Evolutionary conservation across 345 rosid species (phyloP).

Genomic region (Conringia planisiliqua): DNA sequence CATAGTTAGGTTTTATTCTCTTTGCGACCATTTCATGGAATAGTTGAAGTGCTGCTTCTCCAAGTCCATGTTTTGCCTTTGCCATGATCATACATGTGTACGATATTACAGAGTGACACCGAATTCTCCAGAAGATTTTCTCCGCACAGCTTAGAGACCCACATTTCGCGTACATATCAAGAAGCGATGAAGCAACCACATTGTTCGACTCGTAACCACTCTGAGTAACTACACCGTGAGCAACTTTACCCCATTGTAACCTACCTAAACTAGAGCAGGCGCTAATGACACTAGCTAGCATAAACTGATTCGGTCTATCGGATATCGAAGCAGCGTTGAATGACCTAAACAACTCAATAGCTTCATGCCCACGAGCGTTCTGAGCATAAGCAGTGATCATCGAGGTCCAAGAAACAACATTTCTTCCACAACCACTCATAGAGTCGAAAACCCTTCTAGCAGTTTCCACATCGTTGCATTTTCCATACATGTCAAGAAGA

Average conservation of each 20-base stretch:
- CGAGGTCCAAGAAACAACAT: constrained; percentile 78
- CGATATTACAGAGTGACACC: constrained; percentile 51
- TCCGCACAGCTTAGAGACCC: constrained; percentile 56
- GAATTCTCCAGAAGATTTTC: constrained; percentile 49
- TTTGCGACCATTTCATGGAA: constrained; percentile 47
- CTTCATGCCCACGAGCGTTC: constrained; percentile 66
- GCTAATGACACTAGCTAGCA: constrained; percentile 66
- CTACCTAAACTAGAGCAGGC: constrained; percentile 73
- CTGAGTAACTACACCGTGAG: constrained; percentile 62
- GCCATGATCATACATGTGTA: constrained; percentile 74
- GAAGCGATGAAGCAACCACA: constrained; percentile 61
- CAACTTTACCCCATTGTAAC: constrained; percentile 51
- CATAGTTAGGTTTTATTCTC: constrained; percentile 62
- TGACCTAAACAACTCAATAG: constrained; percentile 53
- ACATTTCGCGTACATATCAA: constrained; percentile 86
- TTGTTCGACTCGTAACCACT: constrained; percentile 41
- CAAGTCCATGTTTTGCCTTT: constrained; percentile 35
- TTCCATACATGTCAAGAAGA: constrained; percentile 85
- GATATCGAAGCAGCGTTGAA: constrained; percentile 22
- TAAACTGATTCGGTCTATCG: constrained; percentile 52
- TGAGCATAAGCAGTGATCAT: constrained; percentile 68
- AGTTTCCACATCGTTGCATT: constrained; percentile 64
- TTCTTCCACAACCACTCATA: constrained; percentile 44
- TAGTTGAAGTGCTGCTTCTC: constrained; percentile 17
- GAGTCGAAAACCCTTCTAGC: constrained; percentile 65